phyloP scores from a whole-genome alignment of 73 alveolate species.

The Stentor coeruleus region DNA sequence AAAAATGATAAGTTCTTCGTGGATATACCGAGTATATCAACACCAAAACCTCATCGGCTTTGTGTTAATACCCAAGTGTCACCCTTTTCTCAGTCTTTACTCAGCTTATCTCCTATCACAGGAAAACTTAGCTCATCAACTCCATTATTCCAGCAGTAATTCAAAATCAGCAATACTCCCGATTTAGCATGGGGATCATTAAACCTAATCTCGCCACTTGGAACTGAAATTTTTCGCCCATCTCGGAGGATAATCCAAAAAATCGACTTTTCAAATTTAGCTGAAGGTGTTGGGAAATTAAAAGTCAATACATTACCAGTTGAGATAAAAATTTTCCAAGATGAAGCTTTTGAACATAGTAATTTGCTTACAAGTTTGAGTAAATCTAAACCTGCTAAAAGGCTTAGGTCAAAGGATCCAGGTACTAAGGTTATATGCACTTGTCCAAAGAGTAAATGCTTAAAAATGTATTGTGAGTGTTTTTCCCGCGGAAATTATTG shows the following conservation, averaged over 20 bases:
- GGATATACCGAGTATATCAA: no score
- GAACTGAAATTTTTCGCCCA: background rate
- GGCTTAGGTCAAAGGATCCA: background rate
- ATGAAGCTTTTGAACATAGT: slow-evolving; percentile 1
- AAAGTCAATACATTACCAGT: slow-evolving; percentile 7
- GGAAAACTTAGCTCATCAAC: background rate
- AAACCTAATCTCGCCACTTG: background rate
- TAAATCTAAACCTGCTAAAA: background rate
- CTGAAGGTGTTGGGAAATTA: background rate
- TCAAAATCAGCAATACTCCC: background rate
- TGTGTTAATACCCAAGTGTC: no score
- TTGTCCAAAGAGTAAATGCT: slow-evolving; percentile 58
- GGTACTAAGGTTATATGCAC: slow-evolving; percentile 40
- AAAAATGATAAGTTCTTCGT: no score
- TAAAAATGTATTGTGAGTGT: slow-evolving; percentile 67
- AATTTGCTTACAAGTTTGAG: background rate
- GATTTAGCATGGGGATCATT: background rate
- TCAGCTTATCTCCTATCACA: background rate
- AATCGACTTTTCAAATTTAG: background rate
- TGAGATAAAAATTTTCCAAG: slow-evolving; percentile 7
- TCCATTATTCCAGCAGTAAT: background rate
- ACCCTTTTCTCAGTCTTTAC: slow-evolving; percentile 1
- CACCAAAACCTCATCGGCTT: no score
- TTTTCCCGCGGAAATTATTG: slow-evolving; percentile 53
- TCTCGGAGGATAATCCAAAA: slow-evolving; percentile 7